phyloP scores from a whole-genome alignment of 768 basidiomycete species.

The Podaxis sp. region DNA sequence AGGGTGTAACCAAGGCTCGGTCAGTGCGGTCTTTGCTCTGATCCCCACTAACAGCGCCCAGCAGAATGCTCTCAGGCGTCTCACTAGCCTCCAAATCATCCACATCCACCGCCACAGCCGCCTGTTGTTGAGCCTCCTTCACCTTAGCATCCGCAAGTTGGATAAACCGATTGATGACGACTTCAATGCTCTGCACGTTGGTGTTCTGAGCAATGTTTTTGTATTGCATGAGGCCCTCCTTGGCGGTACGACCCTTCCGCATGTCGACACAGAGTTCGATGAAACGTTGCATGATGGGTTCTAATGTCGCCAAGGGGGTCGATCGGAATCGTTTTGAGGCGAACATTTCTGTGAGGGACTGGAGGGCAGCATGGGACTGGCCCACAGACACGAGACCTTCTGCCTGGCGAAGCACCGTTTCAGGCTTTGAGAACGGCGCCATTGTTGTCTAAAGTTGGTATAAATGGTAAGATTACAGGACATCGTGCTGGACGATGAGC shows the following conservation, averaged over 20 bases:
- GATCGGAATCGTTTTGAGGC: conserved; percentile 90
- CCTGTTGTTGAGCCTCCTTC: conserved; percentile 81
- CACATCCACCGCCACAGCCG: conserved; percentile 77
- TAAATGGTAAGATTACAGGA: background rate
- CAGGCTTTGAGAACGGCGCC: conserved; percentile 89
- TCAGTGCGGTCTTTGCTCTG: conserved; percentile 95
- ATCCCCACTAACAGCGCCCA: conserved; percentile 85
- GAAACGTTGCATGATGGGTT: conserved; percentile 95
- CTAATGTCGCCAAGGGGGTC: conserved; percentile 82
- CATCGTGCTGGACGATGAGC: background rate
- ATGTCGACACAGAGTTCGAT: conserved; percentile 95
- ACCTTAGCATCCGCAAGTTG: conserved; percentile 78
- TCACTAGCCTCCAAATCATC: conserved; percentile 96
- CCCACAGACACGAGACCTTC: conserved; percentile 91
- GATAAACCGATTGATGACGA: conserved; percentile 85
- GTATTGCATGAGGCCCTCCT: conserved; percentile 95
- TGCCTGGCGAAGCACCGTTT: conserved; percentile 89
- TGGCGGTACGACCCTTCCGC: conserved; percentile 89
- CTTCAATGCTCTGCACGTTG: conserved; percentile 87
- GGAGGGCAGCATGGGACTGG: conserved; percentile 85
- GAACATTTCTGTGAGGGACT: conserved; percentile 90
- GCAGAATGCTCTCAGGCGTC: conserved; percentile 87
- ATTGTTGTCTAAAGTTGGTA: conserved; percentile 33
- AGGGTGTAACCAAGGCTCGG: conserved; percentile 90
- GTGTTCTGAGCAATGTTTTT: conserved; percentile 97